Conservation (phyloP, 2,329 filamentous ascomycete genomes). For the Ceratocystiopsis sp. region DNA sequence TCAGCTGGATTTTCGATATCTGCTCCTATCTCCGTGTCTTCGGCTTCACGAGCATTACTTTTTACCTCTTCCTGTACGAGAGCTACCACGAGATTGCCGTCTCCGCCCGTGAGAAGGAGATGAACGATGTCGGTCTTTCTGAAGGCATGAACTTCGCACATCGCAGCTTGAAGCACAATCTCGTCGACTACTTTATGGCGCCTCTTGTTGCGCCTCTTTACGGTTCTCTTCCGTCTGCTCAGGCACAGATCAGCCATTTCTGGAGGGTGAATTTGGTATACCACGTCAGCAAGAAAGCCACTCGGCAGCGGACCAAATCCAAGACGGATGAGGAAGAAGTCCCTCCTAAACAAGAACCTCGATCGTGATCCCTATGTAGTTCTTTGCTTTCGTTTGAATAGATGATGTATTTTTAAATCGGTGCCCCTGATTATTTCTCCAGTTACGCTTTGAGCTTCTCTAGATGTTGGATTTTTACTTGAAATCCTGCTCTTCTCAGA, state of each 20-base stretch:
- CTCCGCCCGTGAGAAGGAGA: slow-evolving; percentile 43
- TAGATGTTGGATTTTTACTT: too few species aligned
- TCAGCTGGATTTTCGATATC: slow-evolving; percentile 41
- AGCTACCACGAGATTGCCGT: slow-evolving; percentile 47
- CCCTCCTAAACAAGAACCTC: too few species aligned
- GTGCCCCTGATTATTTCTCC: neutral
- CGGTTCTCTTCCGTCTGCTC: slow-evolving; percentile 48
- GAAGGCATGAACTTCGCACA: slow-evolving; percentile 50
- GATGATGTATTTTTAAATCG: slow-evolving; percentile 1
- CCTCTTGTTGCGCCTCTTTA: slow-evolving; percentile 52
- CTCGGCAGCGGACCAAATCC: slow-evolving; percentile 30
- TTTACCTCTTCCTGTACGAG: slow-evolving; percentile 52
- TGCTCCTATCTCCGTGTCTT: slow-evolving; percentile 42
- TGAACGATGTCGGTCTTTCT: slow-evolving; percentile 45
- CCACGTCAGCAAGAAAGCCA: slow-evolving; percentile 54
- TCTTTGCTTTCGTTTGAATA: neutral
- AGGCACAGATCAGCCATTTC: slow-evolving; percentile 52
- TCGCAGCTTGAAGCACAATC: slow-evolving; percentile 36
- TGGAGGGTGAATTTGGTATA: slow-evolving; percentile 55
- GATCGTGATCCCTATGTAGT: neutral
- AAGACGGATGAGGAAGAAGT: slow-evolving; percentile 8
- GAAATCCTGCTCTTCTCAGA: too few species aligned
- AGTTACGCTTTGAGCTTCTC: too few species aligned
- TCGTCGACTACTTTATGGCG: slow-evolving; percentile 46
- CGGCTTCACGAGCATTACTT: slow-evolving; percentile 44